A percentile compares a stretch with the other conserved stretches of the same genome.
phyloP scores from a whole-genome alignment of 495 filamentous ascomycete genomes.

The Podospora anserina region DNA sequence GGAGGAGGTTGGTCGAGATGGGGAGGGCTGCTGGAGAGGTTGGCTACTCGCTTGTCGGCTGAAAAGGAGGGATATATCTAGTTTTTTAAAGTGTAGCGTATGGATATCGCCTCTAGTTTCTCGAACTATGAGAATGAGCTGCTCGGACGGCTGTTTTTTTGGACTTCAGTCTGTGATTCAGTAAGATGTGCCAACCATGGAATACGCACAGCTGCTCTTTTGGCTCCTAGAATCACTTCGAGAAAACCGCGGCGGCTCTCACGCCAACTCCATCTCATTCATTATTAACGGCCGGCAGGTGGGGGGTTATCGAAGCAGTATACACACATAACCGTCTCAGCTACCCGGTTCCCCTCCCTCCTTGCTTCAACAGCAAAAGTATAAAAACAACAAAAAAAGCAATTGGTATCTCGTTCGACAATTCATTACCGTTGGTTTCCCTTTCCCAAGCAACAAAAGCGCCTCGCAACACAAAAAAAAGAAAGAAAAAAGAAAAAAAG shows the following conservation, averaged over 20 bases:
- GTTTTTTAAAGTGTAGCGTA: too few relatives aligned
- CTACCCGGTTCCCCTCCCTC: not conserved
- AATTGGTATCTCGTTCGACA: slow-evolving; percentile 17
- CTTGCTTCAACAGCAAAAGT: not conserved
- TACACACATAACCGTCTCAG: not conserved
- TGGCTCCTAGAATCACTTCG: too few relatives aligned
- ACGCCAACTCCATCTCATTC: not conserved
- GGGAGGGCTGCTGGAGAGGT: slow-evolving; percentile 47
- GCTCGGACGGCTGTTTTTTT: too few relatives aligned
- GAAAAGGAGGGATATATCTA: too few relatives aligned
- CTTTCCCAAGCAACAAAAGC: slow-evolving; percentile 4
- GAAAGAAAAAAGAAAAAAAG: not conserved
- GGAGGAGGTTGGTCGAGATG: slow-evolving; percentile 55
- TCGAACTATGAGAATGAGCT: too few relatives aligned
- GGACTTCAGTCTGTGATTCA: too few relatives aligned
- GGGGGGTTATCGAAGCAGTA: not conserved
- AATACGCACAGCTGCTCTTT: too few relatives aligned
- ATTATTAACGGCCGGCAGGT: not conserved
- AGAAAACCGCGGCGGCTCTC: too few relatives aligned
- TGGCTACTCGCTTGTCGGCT: too few relatives aligned
- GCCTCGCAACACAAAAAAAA: not conserved
- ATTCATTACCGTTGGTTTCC: slow-evolving; percentile 10
- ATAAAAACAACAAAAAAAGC: slow-evolving; percentile 16
- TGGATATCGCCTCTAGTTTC: too few relatives aligned
- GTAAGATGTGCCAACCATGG: too few relatives aligned